Conservation (phyloP, 345 rosid genomes). For the Aethionema arabicum region DNA sequence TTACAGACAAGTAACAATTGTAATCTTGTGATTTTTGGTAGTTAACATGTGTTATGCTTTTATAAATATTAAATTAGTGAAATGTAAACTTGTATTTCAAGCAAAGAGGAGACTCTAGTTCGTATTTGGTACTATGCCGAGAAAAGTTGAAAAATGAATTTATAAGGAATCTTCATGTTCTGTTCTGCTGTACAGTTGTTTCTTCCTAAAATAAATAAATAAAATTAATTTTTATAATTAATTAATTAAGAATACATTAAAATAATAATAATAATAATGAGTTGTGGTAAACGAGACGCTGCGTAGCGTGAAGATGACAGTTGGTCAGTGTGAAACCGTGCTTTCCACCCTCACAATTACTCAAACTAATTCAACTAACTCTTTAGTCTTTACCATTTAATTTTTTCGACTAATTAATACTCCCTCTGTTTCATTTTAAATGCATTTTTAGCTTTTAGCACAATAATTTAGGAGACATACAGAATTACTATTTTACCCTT, state of each 20-base stretch:
- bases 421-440: too few species aligned
- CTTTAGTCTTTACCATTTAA: slow-evolving; percentile 17
- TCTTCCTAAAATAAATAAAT: neutral
- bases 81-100: slow-evolving; percentile 23
- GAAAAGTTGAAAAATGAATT: too few species aligned
- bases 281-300: slow-evolving; percentile 24
- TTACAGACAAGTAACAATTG: too few species aligned
- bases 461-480: too few species aligned
- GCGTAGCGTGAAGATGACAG: slow-evolving; percentile 33
- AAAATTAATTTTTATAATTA: neutral
- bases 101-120: slow-evolving; percentile 10
- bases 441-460: too few species aligned
- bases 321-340: slow-evolving; percentile 30
- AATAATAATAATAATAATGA: neutral
- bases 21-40: neutral
- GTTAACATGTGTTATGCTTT: neutral
- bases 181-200: slow-evolving; percentile 4
- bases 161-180: neutral
- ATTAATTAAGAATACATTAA: neutral
- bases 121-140: neutral
- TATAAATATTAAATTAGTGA: neutral
- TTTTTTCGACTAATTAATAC: slow-evolving; percentile 14
- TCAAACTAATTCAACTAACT: slow-evolving; percentile 26
- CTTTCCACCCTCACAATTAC: slow-evolving; percentile 25
- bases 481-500: too few species aligned